Percentiles rank a stretch among this genome's conserved stretches.
phyloP scores from a whole-genome alignment of 1,284 basidiomycete genomes.

The Pisolithus thermaeus region DNA sequence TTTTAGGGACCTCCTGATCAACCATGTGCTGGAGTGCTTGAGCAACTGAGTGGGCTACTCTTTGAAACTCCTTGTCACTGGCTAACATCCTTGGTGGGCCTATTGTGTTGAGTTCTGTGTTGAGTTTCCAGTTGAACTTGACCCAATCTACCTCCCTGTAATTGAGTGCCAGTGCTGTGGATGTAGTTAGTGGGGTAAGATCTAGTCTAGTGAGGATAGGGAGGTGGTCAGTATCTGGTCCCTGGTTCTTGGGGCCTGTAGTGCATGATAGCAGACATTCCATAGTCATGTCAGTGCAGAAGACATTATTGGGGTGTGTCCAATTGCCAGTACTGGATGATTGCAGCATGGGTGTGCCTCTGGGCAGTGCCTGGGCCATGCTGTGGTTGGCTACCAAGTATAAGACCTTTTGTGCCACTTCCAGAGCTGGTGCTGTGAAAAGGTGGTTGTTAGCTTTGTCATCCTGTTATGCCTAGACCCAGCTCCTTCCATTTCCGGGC shows the following conservation, averaged over 20 bases:
- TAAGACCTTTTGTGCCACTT: background rate
- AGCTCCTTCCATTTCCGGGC: no score
- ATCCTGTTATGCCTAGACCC: no score
- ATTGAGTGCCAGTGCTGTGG: background rate
- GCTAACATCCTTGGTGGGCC: background rate
- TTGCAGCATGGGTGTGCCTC: background rate
- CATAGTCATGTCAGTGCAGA: background rate
- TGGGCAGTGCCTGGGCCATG: background rate
- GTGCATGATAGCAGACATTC: background rate
- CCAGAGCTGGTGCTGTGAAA: conserved; percentile 14
- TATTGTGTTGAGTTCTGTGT: background rate
- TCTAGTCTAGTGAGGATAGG: background rate
- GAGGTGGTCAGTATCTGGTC: background rate
- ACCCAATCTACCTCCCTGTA: background rate
- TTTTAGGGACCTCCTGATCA: conserved; percentile 13
- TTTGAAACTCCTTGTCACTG: background rate
- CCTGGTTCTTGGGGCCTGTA: background rate
- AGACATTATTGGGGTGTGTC: background rate
- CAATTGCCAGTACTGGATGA: background rate
- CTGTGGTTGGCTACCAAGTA: background rate
- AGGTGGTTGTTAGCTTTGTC: conserved; percentile 33
- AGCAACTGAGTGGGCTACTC: no score
- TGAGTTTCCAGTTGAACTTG: background rate
- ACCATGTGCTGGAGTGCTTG: background rate
- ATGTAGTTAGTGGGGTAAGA: no score